Percentiles rank a stretch among this genome's conserved stretches.
Evolutionary conservation across 2,329 filamentous ascomycete genomes (phyloP).

Genomic region (Westerdykella sp.): DNA sequence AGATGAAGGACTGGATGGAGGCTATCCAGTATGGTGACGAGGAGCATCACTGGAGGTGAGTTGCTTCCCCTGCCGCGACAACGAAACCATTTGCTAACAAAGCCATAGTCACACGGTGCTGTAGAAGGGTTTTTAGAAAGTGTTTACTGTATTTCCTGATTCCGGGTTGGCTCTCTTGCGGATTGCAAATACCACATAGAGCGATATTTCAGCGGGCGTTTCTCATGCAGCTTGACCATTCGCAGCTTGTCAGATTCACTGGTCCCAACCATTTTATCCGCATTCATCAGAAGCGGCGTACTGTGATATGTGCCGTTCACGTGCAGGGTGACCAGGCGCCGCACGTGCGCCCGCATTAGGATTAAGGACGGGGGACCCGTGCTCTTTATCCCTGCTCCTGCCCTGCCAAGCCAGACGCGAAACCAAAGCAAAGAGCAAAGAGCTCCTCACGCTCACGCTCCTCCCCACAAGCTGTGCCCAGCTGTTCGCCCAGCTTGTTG

Average conservation of each 20-base stretch:
- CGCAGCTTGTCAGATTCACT: no score
- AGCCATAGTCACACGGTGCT: constrained; percentile 1
- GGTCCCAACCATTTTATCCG: not conserved
- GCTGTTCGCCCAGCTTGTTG: not conserved
- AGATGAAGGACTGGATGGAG: constrained; percentile 97
- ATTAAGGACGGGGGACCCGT: not conserved
- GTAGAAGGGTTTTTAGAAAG: not conserved
- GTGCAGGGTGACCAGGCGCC: not conserved
- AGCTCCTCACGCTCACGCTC: no score
- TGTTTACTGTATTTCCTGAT: not conserved
- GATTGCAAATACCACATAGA: constrained; percentile 2
- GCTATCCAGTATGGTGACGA: constrained; percentile 90
- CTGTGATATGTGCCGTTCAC: not conserved
- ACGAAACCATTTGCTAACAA: no score
- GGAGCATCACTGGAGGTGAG: constrained; percentile 77
- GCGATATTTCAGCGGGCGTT: constrained; percentile 1
- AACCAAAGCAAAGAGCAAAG: not conserved
- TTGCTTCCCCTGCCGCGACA: constrained; percentile 1
- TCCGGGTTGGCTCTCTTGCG: no score
- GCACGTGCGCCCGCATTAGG: not conserved
- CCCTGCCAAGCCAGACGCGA: constrained; percentile 3
- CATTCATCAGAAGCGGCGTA: not conserved
- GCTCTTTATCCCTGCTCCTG: constrained; percentile 1
- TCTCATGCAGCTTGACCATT: not conserved
- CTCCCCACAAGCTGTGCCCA: not conserved